Evolutionary conservation across 1,139 yeast genomes (phyloP), one percentile per base, ranked within the genome.

Genomic region (Suhomyces terraborum): DNA sequence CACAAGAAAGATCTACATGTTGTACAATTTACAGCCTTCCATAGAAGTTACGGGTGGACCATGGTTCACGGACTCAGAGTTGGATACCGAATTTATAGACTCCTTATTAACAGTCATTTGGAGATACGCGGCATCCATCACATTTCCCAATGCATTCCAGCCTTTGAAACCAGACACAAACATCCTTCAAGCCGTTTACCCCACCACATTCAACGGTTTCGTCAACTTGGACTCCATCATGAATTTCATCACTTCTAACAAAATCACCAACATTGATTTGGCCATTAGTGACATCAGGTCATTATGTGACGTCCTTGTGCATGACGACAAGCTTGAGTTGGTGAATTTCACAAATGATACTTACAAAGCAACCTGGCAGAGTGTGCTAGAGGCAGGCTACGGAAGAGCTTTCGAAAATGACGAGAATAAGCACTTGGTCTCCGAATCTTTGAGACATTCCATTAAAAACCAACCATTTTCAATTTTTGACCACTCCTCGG

Each of bases 21-120:
- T 94, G 46, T 91, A 89, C 60, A 84, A 88, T 56, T 67, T 94
- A 52, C 96, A 88, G 59, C 99, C 99, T 7, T 84, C 95, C 4
- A 82, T 88, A 26, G 98, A 91, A 53, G 94, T 93, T 32, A 93
- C 98, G 0, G 99, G 99, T 47, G 99, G 98, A 1, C 98, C 98
- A 3, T 93, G 98, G 98, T 94, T 91, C 62, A 89, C 98, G 0
- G 98, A 94, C 59, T 82, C 91, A 24, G 98, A 93, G 61, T 74
- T 93, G 46, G 99, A 93, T 58, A 83, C 91, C 3, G 98, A 91
- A 59, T 93, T 93, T 58, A 91, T 93, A 46, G 94, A 88, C 52
- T 82, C 88, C 36, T 67, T 93, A 45, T 66, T 88, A 49, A 80
- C 88, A 18, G 93, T 91, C 34, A 82, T 91, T 12, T 93, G 98